Evolutionary conservation across 768 basidiomycete genomes (phyloP), one percentile per base, ranked within the genome.

Genomic region (Naematelia aurantialba): DNA sequence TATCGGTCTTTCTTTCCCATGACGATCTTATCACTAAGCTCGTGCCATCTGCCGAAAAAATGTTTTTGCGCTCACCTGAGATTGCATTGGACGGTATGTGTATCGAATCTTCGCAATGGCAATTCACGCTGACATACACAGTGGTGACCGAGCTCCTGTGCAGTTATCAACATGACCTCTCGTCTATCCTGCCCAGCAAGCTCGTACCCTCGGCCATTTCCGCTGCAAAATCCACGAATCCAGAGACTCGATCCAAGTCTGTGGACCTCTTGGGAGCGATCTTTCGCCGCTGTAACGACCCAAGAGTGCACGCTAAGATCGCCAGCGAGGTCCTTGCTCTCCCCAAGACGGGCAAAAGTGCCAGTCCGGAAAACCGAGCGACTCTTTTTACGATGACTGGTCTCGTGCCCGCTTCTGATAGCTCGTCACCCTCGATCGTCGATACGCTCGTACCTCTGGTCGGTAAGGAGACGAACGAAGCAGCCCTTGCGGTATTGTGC

Each of bases 301-400:
- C 80, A 12, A 78, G 79, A 3, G 79, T 82, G 22, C 67, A 80
- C 10, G 79, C 80, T 4, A 61, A 79, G 1, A 81, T 85, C 11
- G 81, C 85, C 1, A 79, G 79, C 8, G 90, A 94, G 62, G 75
- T 91, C 3, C 78, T 91, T 10, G 78, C 79, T n/a, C 81, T 91
- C 0, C 88, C 91, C 1, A 86, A 87, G 66, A 76, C 85, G 0
- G 88, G 90, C 21, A 99, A 96, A 80, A 89, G 91, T 0, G 79
- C 86, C 0, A 90, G 91, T 1, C 83, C 88, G 1, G 94, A 94
- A 56, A 91, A 98, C 73, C 85, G 93, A 17, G 75, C 85, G 3
- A 81, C 87, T 0, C 80, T 98, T 8, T 93, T 90, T 77, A 81
- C 84, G 0, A 90, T 98, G 85, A 81, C 91, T 1, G 78, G 81